Evolutionary conservation across 805 yeast genomes (phyloP), one percentile per base, ranked within the genome.

Genomic region (Pichia eremophila): DNA sequence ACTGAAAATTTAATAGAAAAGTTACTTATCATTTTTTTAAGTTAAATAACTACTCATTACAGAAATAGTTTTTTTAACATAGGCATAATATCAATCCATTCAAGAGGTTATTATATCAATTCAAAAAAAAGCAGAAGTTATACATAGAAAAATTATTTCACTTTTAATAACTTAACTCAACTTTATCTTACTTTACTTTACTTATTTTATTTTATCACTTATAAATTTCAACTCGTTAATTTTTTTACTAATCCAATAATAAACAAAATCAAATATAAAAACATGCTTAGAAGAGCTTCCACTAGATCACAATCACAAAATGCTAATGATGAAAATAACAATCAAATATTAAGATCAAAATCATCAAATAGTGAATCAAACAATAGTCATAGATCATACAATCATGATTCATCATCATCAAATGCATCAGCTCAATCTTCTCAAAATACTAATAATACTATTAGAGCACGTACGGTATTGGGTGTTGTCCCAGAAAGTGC

Each of bases 401-500:
- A 14, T 15, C 2, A 34, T 34, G 36, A 34, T 14, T 34, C 36
- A 15, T 34, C 36, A 37, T 39, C 27, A 17, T 40, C 42, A 17
- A 31, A 9, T 4, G 3, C 4, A 19, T 22, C 25, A 22, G 5
- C 25, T 39, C 32, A 39, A 36, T 34, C 36, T 14, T 34, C 36
- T 10, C 36, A 34, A 15, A 34, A 15, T 34, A 14, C n/a, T 43
- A 45, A 29, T 41, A 35, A 29, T 41, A 35, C 34, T n/a, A 35
- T 36, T 8, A 49, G 51, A 42, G 39, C 56, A 32, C 57, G 66
- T 53, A 57, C 53, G 42, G 63, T 54, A 2, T 51, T 62, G 18
- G 64, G 66, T 5, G 57, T 60, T 17, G 52, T 62, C 27, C 58
- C 65, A 1, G 59, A 59, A 37, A 52, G 58, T 35, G 50, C 57